Evolutionary conservation across 768 basidiomycete genomes (phyloP).

Genomic region (Trametes cubensis): DNA sequence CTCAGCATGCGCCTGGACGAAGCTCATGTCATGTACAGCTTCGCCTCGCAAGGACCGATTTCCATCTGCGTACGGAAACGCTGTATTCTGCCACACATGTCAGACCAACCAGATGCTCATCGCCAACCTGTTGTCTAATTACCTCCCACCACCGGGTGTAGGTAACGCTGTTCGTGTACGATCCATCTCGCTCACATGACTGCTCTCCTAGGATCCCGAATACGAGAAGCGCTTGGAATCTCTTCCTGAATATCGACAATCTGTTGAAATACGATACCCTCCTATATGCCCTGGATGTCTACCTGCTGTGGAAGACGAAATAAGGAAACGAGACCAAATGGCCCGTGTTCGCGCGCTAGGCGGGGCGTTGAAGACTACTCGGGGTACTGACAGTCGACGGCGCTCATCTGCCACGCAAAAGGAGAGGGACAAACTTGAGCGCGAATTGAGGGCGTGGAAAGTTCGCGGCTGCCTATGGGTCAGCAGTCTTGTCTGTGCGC

Average conservation of each 20-base stretch:
- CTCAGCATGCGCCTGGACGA: neutral
- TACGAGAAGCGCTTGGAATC: conserved; percentile 63
- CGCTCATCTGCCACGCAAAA: conserved; percentile 43
- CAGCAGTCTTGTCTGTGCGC: conserved; percentile 39
- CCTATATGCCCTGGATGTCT: conserved; percentile 79
- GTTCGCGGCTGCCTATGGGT: conserved; percentile 71
- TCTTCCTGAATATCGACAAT: conserved; percentile 72
- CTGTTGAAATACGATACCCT: conserved; percentile 81
- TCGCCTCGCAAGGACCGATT: conserved; percentile 71
- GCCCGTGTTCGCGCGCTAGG: conserved; percentile 78
- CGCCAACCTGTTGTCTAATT: conserved; percentile 85
- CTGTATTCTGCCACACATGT: conserved; percentile 84
- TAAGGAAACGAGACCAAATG: conserved; percentile 77
- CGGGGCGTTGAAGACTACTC: conserved; percentile 43
- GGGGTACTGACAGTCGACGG: conserved; percentile 60
- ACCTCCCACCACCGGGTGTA: conserved; percentile 79
- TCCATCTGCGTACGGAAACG: conserved; percentile 58
- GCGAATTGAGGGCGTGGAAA: conserved; percentile 67
- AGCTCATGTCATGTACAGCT: conserved; percentile 42
- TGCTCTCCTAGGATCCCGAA: conserved; percentile 61
- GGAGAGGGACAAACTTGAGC: conserved; percentile 47
- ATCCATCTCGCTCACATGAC: neutral
- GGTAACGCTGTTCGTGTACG: conserved; percentile 31
- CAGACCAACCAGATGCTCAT: conserved; percentile 92
- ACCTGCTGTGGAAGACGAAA: conserved; percentile 81